Evolutionary conservation across 352 stramenopile genomes (phyloP), one percentile per base, ranked within the genome.

Genomic region (Phytopythium aichiense): DNA sequence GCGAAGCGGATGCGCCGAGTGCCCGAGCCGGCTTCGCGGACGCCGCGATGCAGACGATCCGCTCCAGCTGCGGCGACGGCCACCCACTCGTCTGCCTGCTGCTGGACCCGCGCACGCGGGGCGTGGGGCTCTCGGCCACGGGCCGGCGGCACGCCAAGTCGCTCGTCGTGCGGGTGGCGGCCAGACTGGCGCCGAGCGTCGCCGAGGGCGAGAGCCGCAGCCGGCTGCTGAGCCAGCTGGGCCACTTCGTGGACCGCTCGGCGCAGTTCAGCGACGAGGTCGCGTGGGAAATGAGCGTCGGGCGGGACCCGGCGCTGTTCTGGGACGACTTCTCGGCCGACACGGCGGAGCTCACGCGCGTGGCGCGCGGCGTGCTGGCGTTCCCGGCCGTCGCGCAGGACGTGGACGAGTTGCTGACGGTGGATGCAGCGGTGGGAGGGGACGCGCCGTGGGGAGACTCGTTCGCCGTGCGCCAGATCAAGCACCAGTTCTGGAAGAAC

Each of bases 271-370:
- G 42, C 2, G 75, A 84, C 60, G 53, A 64, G 5, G 64, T 87
- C 37, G 64, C 58, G 25, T 87, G 77, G 77, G 75, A 85, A 62
- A 80, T 85, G 75, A 80, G 64, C 45, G 59, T 50, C 1, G 75
- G 72, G n/a, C 54, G 66, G 23, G 40, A 66, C 11, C 71, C 77
- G 22, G 66, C 72, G 46, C 40, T 63, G 4, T 87, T 87, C 49
- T 87, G 77, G 77, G 64, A 70, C 6, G 75, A 87, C 57, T 84
- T 80, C 54, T 65, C 62, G 3, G 60, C 79, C 16, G 77, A 87
- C 56, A 66, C 77, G 15, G 64, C 61, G 1, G 67, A 86, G 28
- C 73, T 86, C n/a, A 43, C 72, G 33, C 45, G 52, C 23, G 64
- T 83, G n/a, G 76, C 74, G 42, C 64, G 56, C 20, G 59, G 66